Percentiles rank a stretch among this genome's conserved stretches.
phyloP scores from a whole-genome alignment of 2,329 filamentous ascomycete species.

The Rhinocladiella similis region DNA sequence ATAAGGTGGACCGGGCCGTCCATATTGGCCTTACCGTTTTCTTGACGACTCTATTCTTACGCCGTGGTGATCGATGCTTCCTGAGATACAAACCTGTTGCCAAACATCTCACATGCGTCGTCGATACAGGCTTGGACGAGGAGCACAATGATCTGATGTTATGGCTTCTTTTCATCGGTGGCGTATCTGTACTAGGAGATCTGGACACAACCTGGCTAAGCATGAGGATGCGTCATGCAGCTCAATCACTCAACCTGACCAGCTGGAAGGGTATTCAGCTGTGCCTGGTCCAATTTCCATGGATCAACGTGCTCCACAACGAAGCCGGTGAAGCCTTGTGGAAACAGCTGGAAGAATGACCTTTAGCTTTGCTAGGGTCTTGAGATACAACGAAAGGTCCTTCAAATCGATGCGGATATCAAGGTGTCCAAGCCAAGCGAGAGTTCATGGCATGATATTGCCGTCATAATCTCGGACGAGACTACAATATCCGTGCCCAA shows the following conservation, averaged over 20 bases:
- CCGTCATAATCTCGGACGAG: too few relatives aligned
- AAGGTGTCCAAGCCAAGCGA: too few relatives aligned
- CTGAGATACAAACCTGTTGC: not conserved
- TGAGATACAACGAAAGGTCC: too few relatives aligned
- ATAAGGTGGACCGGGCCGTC: not conserved
- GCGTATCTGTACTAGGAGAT: not conserved
- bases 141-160: not conserved
- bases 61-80: not conserved
- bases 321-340: not conserved
- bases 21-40: not conserved
- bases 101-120: not conserved
- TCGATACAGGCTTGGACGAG: not conserved
- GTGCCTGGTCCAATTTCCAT: not conserved
- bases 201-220: not conserved
- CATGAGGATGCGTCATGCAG: not conserved
- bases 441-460: too few relatives aligned
- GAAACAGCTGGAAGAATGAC: not conserved
- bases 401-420: too few relatives aligned
- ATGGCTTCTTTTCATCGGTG: slow-evolving; percentile 1
- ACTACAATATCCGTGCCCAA: too few relatives aligned
- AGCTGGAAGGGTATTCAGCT: not conserved
- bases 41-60: not conserved
- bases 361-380: not conserved
- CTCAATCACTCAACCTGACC: not conserved
- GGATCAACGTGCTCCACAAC: not conserved